Evolutionary conservation across 179 eudicot species (phyloP).

Genomic region (Camellia oleifera): DNA sequence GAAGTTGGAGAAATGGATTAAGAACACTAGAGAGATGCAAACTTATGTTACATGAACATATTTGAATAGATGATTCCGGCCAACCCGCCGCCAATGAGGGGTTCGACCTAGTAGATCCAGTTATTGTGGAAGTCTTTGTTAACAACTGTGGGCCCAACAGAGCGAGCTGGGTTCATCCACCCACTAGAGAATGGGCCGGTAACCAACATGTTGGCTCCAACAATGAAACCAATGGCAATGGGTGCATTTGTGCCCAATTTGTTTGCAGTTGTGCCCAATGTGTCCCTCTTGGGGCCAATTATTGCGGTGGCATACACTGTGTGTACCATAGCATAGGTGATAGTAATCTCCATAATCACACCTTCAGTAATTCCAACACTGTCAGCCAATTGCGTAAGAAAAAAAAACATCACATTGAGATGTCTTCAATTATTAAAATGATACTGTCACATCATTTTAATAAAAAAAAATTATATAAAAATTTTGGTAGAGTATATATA

Average conservation of each 20-base stretch:
- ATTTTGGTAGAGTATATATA: not conserved
- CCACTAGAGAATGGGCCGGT: conserved; percentile 80
- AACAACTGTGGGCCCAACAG: conserved; percentile 70
- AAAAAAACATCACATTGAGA: not conserved
- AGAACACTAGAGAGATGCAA: conserved; percentile 36
- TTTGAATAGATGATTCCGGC: conserved; percentile 52
- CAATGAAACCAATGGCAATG: conserved; percentile 72
- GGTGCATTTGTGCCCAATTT: conserved; percentile 44
- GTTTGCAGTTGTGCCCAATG: conserved; percentile 29
- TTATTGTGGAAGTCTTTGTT: conserved; percentile 28
- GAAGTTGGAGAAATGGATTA: conserved; percentile 8
- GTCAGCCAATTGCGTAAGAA: conserved; percentile 43
- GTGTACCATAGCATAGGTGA: conserved; percentile 70
- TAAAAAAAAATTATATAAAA: no score
- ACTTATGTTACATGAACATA: conserved; percentile 54
- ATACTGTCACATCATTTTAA: no score
- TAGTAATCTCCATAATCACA: conserved; percentile 64
- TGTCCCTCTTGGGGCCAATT: conserved; percentile 71
- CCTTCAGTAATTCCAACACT: conserved; percentile 58
- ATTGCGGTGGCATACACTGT: conserved; percentile 77
- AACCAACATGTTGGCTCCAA: conserved; percentile 77
- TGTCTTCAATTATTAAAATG: no score
- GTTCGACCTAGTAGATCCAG: conserved; percentile 86
- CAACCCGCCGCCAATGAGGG: conserved; percentile 69
- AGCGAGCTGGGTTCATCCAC: conserved; percentile 83